These are phyloP conservation scores for Tricholoma furcatifolium DNA, from an alignment of 768 basidiomycete genomes.

Conservation along the genomic window DNA sequence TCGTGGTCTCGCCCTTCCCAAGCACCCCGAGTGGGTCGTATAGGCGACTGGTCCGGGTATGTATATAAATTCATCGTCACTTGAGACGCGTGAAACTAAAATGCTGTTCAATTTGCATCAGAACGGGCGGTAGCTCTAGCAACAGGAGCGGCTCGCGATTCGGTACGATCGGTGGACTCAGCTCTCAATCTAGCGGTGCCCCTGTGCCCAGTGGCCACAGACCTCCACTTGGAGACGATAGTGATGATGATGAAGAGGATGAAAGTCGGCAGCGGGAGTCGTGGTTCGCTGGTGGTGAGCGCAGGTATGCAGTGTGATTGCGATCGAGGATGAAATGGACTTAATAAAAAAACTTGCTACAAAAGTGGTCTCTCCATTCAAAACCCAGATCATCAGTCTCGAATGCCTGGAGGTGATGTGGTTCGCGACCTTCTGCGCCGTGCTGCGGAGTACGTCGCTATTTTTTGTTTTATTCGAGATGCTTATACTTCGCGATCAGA, in stretches of 20 bases:
- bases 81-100: not conserved
- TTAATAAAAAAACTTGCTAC: not conserved
- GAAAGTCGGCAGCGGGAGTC: constrained; percentile 55
- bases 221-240: constrained; percentile 18
- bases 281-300: constrained; percentile 94
- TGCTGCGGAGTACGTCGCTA: constrained; percentile 68
- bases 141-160: constrained; percentile 23
- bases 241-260: constrained; percentile 52
- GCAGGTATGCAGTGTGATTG: constrained; percentile 53
- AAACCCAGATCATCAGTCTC: constrained; percentile 63
- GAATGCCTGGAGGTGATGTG: constrained; percentile 53
- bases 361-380: constrained; percentile 84
- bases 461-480: not conserved
- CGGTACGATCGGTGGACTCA: constrained; percentile 28
- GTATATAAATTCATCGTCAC: constrained; percentile 3
- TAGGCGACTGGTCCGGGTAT: constrained; percentile 50
- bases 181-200: constrained; percentile 7
- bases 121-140: constrained; percentile 6
- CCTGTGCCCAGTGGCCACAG: constrained; percentile 17
- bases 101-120: not conserved
- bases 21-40: constrained; percentile 46
- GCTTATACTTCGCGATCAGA: constrained; percentile 22
- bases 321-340: not conserved
- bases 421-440: constrained; percentile 75
- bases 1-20: constrained; percentile 40